phyloP scores from a whole-genome alignment of 257 asterid genomes.

The Scutellaria barbata region DNA sequence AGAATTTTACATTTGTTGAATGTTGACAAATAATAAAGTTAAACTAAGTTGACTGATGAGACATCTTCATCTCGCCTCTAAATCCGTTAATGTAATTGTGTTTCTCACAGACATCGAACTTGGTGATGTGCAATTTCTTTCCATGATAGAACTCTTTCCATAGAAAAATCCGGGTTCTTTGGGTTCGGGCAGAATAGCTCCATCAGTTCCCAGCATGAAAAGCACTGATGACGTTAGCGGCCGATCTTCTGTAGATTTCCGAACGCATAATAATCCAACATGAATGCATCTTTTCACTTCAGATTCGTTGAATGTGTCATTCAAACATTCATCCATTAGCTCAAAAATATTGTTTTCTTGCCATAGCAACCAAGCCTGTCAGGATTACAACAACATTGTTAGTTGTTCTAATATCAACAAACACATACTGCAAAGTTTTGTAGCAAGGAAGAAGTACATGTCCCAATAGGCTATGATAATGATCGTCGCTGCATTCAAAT shows the following conservation, averaged over 20 bases:
- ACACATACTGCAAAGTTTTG: neutral
- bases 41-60: no score
- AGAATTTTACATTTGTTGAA: neutral
- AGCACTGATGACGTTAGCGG: slow-evolving; percentile 31
- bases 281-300: slow-evolving; percentile 50
- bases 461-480: slow-evolving; percentile 44
- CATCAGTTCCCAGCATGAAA: no score
- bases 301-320: slow-evolving; percentile 32
- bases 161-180: no score
- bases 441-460: slow-evolving; percentile 35
- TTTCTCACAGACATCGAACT: no score
- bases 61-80: no score
- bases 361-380: slow-evolving; percentile 52
- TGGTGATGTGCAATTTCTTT: no score
- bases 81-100: no score
- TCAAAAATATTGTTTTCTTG: slow-evolving; percentile 37
- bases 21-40: neutral
- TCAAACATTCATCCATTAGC: slow-evolving; percentile 39
- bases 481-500: slow-evolving; percentile 30
- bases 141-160: no score
- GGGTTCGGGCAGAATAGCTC: no score
- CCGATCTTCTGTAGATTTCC: slow-evolving; percentile 39
- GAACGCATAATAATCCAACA: slow-evolving; percentile 46
- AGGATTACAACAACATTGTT: neutral
- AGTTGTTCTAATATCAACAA: neutral